Base-by-base conservation (phyloP, 2,329 filamentous ascomycete genomes). In the Aspergillus transmontanensis region DNA sequence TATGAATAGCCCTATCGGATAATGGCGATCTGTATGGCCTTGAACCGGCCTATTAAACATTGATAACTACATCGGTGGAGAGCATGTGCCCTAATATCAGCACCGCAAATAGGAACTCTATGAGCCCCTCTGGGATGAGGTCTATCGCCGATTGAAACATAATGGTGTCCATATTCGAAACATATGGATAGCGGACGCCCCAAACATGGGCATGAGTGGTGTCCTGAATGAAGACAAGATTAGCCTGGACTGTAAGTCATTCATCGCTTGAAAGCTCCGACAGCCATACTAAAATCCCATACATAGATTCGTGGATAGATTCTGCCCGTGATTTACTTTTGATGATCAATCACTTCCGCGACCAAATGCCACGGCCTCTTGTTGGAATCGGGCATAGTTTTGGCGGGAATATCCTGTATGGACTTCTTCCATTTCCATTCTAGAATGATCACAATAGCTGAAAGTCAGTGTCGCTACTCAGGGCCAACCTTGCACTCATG, bases 311-410 rank as follows among this genome's bases (percentile, higher is more conserved):
- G 19, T 65, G 64, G 66, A 60, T 68, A 39, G 67, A 68, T 30
- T 59, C 65, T 51, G 34, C 62, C 10, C 62, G 67, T 28, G 67
- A 69, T 45, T 32, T 69, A 10, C 55, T 69, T 14, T n/a, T 62
- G 7, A 50, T 69, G 60, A 62, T 66, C 23, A 69, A 67, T 34
- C 64, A 66, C 2, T 67, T 66, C 48, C 66, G 61, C 4, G 53
- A 65, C 6, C 55, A 68, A 32, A 66, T 69, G 58, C 64, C 64
- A 11, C 62, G 60, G 26, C 67, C 67, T 4, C 48, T 69, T 16
- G 50, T 69, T 4, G 67, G 67, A 4, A 45, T 69, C 16, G 66
- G 67, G 4, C 66, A 69, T 39, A 69, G 67, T 59, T 53, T 67
- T 23, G 67, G 66, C 3, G 48, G 48, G 4, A 51, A 51, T n/a